A percentile compares a stretch with the other conserved stretches of the same genome.
phyloP scores from a whole-genome alignment of 139 green algal genomes.

The Auxenochlorella protothecoides region DNA sequence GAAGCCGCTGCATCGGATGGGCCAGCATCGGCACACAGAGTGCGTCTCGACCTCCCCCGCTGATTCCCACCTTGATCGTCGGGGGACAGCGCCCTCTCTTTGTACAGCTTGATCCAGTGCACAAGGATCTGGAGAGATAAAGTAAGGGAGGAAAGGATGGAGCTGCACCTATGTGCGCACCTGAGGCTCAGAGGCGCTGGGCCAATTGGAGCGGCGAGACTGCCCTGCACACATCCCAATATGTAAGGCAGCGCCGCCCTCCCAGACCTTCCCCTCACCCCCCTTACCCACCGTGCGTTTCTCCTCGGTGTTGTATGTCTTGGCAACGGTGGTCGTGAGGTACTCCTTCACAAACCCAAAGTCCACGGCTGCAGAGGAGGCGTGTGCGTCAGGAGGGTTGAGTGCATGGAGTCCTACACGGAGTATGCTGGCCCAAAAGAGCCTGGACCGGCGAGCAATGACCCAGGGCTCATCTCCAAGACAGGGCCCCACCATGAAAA shows the following conservation, averaged over 20 bases:
- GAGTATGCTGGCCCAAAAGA: no score
- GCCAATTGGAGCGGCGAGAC: no score
- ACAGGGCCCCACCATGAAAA: no score
- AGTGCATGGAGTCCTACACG: no score
- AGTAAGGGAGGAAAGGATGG: not conserved
- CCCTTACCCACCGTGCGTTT: constrained; percentile 25
- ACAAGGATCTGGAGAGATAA: constrained; percentile 7
- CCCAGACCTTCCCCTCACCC: no score
- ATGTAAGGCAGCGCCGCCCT: not conserved
- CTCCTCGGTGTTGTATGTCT: constrained; percentile 37
- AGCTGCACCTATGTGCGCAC: no score
- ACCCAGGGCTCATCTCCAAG: no score
- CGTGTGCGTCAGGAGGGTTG: no score
- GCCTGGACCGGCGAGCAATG: no score
- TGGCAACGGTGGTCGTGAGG: constrained; percentile 36
- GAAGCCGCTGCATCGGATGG: no score
- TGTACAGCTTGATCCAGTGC: constrained; percentile 13
- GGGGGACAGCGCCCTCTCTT: not conserved
- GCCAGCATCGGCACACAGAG: no score
- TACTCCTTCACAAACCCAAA: constrained; percentile 75
- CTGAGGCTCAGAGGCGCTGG: no score
- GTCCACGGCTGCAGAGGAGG: constrained; percentile 39
- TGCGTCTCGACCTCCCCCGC: not conserved
- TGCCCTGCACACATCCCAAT: not conserved
- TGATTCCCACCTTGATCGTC: constrained; percentile 4